Evolutionary conservation across 2,329 filamentous ascomycete species (phyloP).

Genomic region (Ceratocystis diversiconidia): DNA sequence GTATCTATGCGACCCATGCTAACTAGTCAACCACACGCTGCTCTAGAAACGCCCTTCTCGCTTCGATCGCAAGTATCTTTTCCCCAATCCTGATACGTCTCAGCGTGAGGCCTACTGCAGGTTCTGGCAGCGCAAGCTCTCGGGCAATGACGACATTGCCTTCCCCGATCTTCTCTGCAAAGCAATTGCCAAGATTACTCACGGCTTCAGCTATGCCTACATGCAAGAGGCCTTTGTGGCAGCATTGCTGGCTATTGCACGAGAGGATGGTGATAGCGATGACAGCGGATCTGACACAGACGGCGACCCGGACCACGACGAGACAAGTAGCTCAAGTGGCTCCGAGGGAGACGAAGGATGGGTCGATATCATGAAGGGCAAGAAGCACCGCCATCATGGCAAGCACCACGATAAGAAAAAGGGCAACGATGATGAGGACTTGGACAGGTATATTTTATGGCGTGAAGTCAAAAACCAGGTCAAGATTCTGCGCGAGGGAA

Average conservation of each 20-base stretch:
- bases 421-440: slow-evolving; percentile 18
- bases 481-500: slow-evolving; percentile 43
- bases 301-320: not conserved
- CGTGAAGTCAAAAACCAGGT: slow-evolving; percentile 50
- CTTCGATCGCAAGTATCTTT: slow-evolving; percentile 54
- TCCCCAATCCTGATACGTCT: slow-evolving; percentile 40
- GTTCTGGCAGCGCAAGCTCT: slow-evolving; percentile 47
- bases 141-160: slow-evolving; percentile 37
- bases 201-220: slow-evolving; percentile 55
- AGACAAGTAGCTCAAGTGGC: not conserved
- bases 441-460: slow-evolving; percentile 43
- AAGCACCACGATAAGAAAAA: not conserved
- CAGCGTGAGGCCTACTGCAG: slow-evolving; percentile 46
- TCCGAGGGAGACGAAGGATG: slow-evolving; percentile 27
- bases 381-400: slow-evolving; percentile 14
- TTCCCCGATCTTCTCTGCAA: slow-evolving; percentile 45
- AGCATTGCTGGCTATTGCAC: slow-evolving; percentile 44
- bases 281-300: slow-evolving; percentile 18
- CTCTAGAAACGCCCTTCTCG: slow-evolving; percentile 45
- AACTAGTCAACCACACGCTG: not conserved
- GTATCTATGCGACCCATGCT: not conserved
- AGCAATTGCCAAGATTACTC: slow-evolving; percentile 47
- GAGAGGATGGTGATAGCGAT: slow-evolving; percentile 20
- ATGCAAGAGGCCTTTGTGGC: slow-evolving; percentile 57
- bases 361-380: slow-evolving; percentile 25